These are phyloP conservation scores for Penicillium corylophilum DNA, from an alignment of 2,329 filamentous ascomycete genomes.

Conservation along the genomic window DNA sequence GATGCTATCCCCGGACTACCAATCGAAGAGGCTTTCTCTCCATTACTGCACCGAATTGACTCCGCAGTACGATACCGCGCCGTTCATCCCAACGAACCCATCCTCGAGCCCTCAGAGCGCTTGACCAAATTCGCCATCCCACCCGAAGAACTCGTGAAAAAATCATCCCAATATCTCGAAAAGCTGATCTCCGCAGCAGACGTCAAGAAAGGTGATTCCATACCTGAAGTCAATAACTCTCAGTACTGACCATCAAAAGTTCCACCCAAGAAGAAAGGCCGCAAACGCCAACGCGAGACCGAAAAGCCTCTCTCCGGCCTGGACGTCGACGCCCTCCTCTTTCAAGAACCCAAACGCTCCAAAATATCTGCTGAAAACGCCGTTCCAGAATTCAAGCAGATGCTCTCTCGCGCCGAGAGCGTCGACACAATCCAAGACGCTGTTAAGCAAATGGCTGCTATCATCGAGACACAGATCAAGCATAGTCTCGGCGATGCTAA, in stretches of 20 bases:
- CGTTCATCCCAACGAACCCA: conserved; percentile 64
- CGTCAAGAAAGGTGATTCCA: conserved; percentile 70
- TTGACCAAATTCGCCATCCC: conserved; percentile 72
- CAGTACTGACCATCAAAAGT: conserved; percentile 54
- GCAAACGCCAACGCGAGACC: conserved; percentile 64
- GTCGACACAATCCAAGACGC: conserved; percentile 65
- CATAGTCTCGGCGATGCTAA: conserved; percentile 72
- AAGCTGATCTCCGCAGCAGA: conserved; percentile 67
- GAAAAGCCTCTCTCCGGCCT: conserved; percentile 87
- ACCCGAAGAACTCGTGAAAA: conserved; percentile 63
- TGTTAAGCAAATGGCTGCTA: conserved; percentile 69
- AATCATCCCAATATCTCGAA: conserved; percentile 59
- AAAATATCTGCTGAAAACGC: conserved; percentile 69
- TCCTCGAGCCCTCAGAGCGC: conserved; percentile 62
- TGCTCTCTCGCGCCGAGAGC: conserved; percentile 61
- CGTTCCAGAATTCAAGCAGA: conserved; percentile 86
- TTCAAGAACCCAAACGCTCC: conserved; percentile 49
- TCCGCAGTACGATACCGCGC: conserved; percentile 82
- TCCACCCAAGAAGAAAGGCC: conserved; percentile 73
- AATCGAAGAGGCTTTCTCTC: conserved; percentile 80
- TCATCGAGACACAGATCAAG: conserved; percentile 68
- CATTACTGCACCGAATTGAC: conserved; percentile 82
- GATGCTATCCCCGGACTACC: conserved; percentile 67
- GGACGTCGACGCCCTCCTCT: conserved; percentile 79
- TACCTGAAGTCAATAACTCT: background rate